These are phyloP conservation scores for Dissophora ornata DNA, from an alignment of 192 early-diverging fungal genomes.

Conservation along the genomic window DNA sequence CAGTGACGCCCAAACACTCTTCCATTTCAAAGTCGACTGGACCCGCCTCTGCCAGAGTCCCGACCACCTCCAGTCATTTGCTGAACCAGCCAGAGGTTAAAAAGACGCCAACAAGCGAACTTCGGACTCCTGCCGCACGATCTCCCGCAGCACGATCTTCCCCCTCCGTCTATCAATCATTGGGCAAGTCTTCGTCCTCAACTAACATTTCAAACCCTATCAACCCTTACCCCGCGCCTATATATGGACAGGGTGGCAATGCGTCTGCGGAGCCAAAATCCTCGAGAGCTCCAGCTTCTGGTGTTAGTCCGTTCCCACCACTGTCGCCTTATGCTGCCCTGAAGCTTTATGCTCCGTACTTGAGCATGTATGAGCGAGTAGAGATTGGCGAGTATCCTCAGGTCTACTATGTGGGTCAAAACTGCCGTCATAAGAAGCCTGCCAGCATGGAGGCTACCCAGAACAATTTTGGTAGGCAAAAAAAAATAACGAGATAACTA, in stretches of 20 bases:
- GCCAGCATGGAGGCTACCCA: slow-evolving; percentile 69
- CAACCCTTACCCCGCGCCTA: slow-evolving; percentile 9
- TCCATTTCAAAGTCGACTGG: slow-evolving; percentile 31
- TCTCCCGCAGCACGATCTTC: slow-evolving; percentile 32
- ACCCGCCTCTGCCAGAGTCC: slow-evolving; percentile 14
- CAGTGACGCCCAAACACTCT: slow-evolving; percentile 10
- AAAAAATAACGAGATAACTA: no score
- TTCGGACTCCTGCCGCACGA: slow-evolving; percentile 24
- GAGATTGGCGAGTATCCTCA: slow-evolving; percentile 87
- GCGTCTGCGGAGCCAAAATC: slow-evolving; percentile 24
- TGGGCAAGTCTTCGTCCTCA: neutral
- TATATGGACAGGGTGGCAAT: slow-evolving; percentile 13
- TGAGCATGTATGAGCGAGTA: slow-evolving; percentile 87
- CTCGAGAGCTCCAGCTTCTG: slow-evolving; percentile 15
- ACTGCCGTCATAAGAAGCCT: slow-evolving; percentile 68
- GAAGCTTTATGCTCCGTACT: slow-evolving; percentile 73
- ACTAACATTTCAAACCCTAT: slow-evolving; percentile 17
- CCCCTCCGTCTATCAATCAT: no score
- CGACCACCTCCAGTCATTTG: slow-evolving; percentile 22
- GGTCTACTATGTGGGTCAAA: slow-evolving; percentile 90
- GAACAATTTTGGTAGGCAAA: slow-evolving; percentile 63
- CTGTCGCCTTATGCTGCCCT: slow-evolving; percentile 71
- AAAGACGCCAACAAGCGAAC: slow-evolving; percentile 27
- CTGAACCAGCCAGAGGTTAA: slow-evolving; percentile 29
- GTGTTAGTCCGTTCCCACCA: slow-evolving; percentile 56